Evolutionary conservation across 192 early-diverging fungal genomes (phyloP).

Genomic region (Backusella psychrophila): DNA sequence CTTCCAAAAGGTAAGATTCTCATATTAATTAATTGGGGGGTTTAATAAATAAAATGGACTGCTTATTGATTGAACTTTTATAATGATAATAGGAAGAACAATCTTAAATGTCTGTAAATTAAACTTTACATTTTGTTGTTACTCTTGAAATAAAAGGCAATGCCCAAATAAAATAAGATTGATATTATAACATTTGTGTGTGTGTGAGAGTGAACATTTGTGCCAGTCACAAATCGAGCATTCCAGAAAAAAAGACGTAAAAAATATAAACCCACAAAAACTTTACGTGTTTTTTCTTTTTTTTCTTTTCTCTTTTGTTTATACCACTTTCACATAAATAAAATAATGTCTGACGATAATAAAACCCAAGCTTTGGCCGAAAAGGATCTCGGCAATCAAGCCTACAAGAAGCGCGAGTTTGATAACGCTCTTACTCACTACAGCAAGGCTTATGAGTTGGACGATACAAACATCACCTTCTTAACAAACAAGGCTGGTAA

Average conservation of each 20-base stretch:
- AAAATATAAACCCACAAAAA: conserved; percentile 7
- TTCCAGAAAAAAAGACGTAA: not conserved
- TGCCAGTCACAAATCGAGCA: conserved; percentile 17
- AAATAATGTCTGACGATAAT: conserved; percentile 35
- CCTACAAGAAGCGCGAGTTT: conserved; percentile 93
- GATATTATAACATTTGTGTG: not conserved
- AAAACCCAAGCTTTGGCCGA: conserved; percentile 70
- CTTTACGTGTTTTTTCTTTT: conserved; percentile 3
- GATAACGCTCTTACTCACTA: conserved; percentile 88
- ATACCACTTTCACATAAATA: not conserved
- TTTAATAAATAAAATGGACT: not conserved
- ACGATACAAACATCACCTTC: conserved; percentile 87
- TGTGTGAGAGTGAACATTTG: not conserved
- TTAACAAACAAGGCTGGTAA: conserved; percentile 93
- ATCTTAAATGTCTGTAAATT: not conserved
- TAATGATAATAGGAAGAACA: not conserved
- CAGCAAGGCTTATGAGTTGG: conserved; percentile 85
- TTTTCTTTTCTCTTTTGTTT: not conserved
- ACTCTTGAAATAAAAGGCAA: not conserved
- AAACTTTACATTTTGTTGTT: not conserved
- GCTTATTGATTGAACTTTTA: not conserved
- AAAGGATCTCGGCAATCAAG: conserved; percentile 87
- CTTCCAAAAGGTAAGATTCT: conserved; percentile 73
- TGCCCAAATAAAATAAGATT: not conserved
- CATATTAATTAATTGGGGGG: not conserved